phyloP scores from a whole-genome alignment of 2,329 filamentous ascomycete genomes.

The Pseudogymnoascus sp. region DNA sequence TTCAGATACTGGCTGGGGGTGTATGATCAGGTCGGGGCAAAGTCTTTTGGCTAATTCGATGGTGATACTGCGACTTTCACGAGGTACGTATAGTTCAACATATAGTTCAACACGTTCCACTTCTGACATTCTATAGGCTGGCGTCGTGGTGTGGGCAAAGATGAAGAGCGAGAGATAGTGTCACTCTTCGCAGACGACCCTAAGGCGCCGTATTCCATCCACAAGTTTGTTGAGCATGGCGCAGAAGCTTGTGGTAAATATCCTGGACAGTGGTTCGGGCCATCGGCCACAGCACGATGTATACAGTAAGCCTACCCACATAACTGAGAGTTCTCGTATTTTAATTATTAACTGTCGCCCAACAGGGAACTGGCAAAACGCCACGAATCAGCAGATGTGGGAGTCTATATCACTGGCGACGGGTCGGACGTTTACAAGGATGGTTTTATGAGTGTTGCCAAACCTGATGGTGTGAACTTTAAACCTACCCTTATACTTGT shows the following conservation, averaged over 20 bases:
- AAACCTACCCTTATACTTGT: slow-evolving; percentile 83
- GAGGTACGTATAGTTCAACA: slow-evolving; percentile 48
- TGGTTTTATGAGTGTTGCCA: slow-evolving; percentile 70
- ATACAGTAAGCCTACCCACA: slow-evolving; percentile 62
- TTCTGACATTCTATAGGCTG: slow-evolving; percentile 50
- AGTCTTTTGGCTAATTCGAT: slow-evolving; percentile 85
- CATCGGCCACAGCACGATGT: slow-evolving; percentile 89
- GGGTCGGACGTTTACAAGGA: slow-evolving; percentile 91
- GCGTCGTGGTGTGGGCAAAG: slow-evolving; percentile 53
- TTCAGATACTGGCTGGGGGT: slow-evolving; percentile 94
- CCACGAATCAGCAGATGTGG: slow-evolving; percentile 53
- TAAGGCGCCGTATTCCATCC: slow-evolving; percentile 83
- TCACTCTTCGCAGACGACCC: slow-evolving; percentile 82
- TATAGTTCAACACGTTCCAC: neutral
- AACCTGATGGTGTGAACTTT: slow-evolving; percentile 57
- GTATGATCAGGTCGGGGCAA: slow-evolving; percentile 96
- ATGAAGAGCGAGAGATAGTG: slow-evolving; percentile 64
- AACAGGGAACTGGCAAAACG: slow-evolving; percentile 65
- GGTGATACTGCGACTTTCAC: slow-evolving; percentile 62
- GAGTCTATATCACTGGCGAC: slow-evolving; percentile 84
- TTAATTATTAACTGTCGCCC: slow-evolving; percentile 14
- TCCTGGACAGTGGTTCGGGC: slow-evolving; percentile 96
- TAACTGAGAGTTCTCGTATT: slow-evolving; percentile 5
- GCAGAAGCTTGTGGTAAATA: slow-evolving; percentile 84
- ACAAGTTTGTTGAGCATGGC: slow-evolving; percentile 86